These are phyloP conservation scores for Aquilaria yunnanensis DNA, from an alignment of 345 rosid species.

Conservation along the genomic window DNA sequence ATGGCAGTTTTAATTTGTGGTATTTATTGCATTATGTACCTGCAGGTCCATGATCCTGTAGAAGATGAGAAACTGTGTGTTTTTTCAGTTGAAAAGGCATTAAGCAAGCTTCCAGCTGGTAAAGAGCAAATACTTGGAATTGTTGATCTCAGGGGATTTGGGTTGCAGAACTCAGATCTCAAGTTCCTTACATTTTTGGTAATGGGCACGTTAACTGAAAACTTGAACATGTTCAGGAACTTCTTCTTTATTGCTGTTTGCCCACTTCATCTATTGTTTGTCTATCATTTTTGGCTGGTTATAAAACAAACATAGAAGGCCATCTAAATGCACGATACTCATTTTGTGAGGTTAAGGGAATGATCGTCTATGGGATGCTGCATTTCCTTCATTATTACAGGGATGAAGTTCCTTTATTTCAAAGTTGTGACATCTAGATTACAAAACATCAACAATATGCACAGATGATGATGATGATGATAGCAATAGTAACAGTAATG, in stretches of 20 bases:
- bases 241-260: background rate
- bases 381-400: no score
- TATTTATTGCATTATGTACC: constrained; percentile 8
- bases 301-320: background rate
- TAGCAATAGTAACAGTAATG: no score
- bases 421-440: no score
- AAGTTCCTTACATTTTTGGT: constrained; percentile 75
- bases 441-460: no score
- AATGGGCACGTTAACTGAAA: constrained; percentile 14
- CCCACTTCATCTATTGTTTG: constrained; percentile 3
- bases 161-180: constrained; percentile 64
- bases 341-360: no score
- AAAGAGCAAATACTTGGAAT: constrained; percentile 69
- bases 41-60: constrained; percentile 57
- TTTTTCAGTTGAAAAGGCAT: constrained; percentile 69
- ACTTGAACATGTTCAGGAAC: background rate
- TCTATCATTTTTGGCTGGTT: background rate
- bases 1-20: background rate
- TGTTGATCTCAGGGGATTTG: constrained; percentile 72
- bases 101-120: constrained; percentile 64
- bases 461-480: no score
- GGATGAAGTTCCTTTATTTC: no score
- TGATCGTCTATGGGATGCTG: no score
- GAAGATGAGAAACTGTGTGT: constrained; percentile 79
- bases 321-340: no score